Percentiles rank a stretch among this genome's conserved stretches.
phyloP scores from a whole-genome alignment of 2,329 filamentous ascomycete genomes.

The Beauveria sp. region DNA sequence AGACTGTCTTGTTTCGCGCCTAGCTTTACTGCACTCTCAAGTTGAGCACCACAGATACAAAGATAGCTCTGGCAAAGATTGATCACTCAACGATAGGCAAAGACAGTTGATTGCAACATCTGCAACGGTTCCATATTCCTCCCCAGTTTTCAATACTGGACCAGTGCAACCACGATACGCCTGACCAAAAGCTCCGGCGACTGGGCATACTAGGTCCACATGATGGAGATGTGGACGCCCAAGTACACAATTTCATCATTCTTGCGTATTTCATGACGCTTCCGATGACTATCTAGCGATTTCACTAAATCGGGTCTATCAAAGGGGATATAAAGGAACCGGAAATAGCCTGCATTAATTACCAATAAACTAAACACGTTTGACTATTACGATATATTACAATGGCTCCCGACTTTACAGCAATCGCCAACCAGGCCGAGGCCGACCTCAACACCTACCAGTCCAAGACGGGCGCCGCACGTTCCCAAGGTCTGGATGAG shows the following conservation, averaged over 20 bases:
- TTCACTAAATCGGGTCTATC: background rate
- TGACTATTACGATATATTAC: background rate
- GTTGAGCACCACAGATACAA: background rate
- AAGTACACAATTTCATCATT: background rate
- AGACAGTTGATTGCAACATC: too few species aligned
- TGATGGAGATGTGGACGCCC: background rate
- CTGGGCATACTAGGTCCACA: background rate
- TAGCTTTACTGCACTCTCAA: background rate
- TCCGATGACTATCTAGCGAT: background rate
- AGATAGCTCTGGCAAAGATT: too few species aligned
- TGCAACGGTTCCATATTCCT: background rate
- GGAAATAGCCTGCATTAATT: background rate
- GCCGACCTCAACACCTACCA: conserved; percentile 40
- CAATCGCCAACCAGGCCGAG: conserved; percentile 39
- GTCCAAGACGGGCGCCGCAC: conserved; percentile 38
- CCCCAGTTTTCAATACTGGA: background rate
- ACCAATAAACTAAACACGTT: background rate
- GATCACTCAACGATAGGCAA: too few species aligned
- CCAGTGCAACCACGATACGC: background rate
- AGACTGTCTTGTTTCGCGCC: too few species aligned
- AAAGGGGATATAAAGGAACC: background rate
- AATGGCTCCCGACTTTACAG: conserved; percentile 25
- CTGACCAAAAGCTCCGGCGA: conserved; percentile 3
- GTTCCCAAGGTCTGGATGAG: conserved; percentile 30
- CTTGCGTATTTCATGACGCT: conserved; percentile 2